Evolutionary conservation across 2,329 filamentous ascomycete genomes (phyloP).

Genomic region (Aureobasidium sp.): DNA sequence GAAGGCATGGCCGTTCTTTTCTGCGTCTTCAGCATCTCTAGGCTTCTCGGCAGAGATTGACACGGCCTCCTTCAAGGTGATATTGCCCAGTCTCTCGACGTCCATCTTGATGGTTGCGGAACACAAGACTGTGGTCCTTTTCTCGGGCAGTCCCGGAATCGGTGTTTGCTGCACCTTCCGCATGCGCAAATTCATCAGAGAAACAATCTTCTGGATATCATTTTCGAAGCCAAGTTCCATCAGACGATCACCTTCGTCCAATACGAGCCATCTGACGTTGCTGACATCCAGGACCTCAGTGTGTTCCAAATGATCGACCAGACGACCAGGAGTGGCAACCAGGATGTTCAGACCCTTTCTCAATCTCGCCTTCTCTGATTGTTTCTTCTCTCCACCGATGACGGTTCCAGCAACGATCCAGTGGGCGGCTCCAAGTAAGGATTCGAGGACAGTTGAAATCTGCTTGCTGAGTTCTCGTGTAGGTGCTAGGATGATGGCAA

Average conservation of each 20-base stretch:
- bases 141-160: conserved; percentile 60
- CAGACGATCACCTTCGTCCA: conserved; percentile 94
- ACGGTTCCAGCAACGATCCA: conserved; percentile 92
- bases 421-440: conserved; percentile 77
- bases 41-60: conserved; percentile 64
- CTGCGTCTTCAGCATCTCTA: conserved; percentile 38
- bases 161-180: conserved; percentile 54
- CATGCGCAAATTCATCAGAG: conserved; percentile 63
- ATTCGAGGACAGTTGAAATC: conserved; percentile 79
- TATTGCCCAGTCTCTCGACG: conserved; percentile 86
- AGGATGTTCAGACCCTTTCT: conserved; percentile 93
- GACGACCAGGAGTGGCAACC: conserved; percentile 84
- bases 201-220: conserved; percentile 80
- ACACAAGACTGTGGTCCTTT: conserved; percentile 81
- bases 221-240: conserved; percentile 98
- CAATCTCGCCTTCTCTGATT: conserved; percentile 84
- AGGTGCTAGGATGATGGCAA: conserved; percentile 88
- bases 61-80: conserved; percentile 86
- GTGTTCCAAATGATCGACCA: conserved; percentile 87
- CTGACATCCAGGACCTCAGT: conserved; percentile 83
- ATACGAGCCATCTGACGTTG: conserved; percentile 84
- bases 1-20: conserved; percentile 52
- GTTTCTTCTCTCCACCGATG: conserved; percentile 64
- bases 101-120: conserved; percentile 98
- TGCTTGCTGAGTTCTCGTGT: conserved; percentile 93